Base-by-base conservation (phyloP, 2,329 filamentous ascomycete genomes). In the Trichophyton mentagrophytes region DNA sequence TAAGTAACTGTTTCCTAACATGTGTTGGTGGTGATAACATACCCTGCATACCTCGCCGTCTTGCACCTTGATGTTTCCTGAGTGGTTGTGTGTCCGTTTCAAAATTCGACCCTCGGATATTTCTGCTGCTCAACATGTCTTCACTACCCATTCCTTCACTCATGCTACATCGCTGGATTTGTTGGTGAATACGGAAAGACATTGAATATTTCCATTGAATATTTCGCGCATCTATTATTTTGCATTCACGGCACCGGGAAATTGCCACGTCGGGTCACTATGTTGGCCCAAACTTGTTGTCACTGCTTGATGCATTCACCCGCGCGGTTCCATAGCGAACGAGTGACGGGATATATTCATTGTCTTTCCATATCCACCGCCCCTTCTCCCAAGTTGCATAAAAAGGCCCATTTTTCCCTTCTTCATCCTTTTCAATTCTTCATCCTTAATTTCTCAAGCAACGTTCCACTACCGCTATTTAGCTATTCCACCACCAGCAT, bases 301-400 rank as follows among this genome's bases (percentile, higher is more conserved):
- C 46, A 51, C 46, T 51, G 9, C 27, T 30, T 55, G 51, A 55
- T 55, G 51, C 51, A 55, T 33, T 55, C 51, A 55, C 51, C 51
- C 51, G 51, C 30, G 20, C 17, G 33, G 3, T 38, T 36, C 27
- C 27, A 15, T 55, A 55, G 17, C n/a, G 27, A 55, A 55, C 27
- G 51, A 55, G 51, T 55, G 51, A 55, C 25, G n/a, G 30, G n/a
- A 15, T 30, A n/a, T 15, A 55, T 55, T 55, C 51, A 55, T 55
- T 55, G n/a, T 46, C 11, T 58, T 22, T 25, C 38, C 17, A 42
- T 58, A 42, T 58, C 44, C 56, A 58, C 56, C 56, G 40, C 56
- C 38, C 55, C 17, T 44, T 42, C 13, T 46, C 40, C 53, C 36
- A 36, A 33, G 36, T 13, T 42, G 40, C 33, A 58, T 58, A 58